Evolutionary conservation across 2,329 filamentous ascomycete species (phyloP), one percentile per base, ranked within the genome.

Genomic region (Epichloe baconii): DNA sequence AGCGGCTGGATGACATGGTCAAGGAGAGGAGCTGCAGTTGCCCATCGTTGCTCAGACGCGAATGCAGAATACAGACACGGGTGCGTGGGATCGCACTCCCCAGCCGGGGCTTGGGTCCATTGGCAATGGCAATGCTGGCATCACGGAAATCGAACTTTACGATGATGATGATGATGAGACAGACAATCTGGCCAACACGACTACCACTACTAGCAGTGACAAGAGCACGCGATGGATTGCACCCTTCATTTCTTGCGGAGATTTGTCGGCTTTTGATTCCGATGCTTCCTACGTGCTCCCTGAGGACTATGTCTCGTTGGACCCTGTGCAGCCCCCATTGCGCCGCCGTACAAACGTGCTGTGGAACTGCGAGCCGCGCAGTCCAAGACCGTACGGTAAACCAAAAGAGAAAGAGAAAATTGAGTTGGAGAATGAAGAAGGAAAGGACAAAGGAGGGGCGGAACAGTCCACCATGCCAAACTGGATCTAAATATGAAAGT

Each of bases 251-350:
- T 90, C 93, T n/a, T 98, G 93, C 65, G 93, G 93, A 44, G 93
- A 98, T 68, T 75, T 98, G 49, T 94, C 89, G 23, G 83, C 88
- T 11, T 98, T 90, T 71, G 93, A 98, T 71, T 89, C 91, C 0
- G 93, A 98, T 73, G 91, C 93, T 4, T 93, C 90, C 4, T 96
- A 97, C 68, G 80, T 86, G 58, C 74, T 98, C 17, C 90, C 93
- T 0, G 85, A 90, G 54, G 86, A 89, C 57, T 80, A 94, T 62
- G 79, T 94, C 49, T 90, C 85, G 58, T 76, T 97, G 47, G 89
- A 96, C 64, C 93, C 93, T 0, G 80, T 98, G 35, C 93, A 97
- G 65, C 91, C 91, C 31, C 93, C 93, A 98, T 93, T 37, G 93
- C 93, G 10, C 93, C 93, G 12, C 93, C 93, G 0, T 98, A 98